phyloP scores from a whole-genome alignment of 306 rosid genomes.

The Medicago truncatula region MtrunA17r5.0-ANR NC_053049.1:1266501-1267000 shows the following conservation, averaged over 20 bases:
- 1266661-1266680: constrained; percentile 16
- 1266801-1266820: constrained; percentile 43
- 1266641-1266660: not conserved
- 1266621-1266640: not conserved
- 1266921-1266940: not conserved
- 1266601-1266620: not conserved
- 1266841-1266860: constrained; percentile 14
- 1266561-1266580: constrained; percentile 51
- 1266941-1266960: not conserved
- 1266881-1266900: not conserved
- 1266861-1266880: not conserved
- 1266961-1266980: not conserved
- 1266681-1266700: constrained; percentile 74
- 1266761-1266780: constrained; percentile 37
- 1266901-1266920: not conserved
- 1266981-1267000: constrained; percentile 1
- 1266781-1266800: not conserved
- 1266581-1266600: constrained; percentile 6
- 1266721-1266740: constrained; percentile 78
- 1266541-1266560: constrained; percentile 12
- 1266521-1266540: not conserved
- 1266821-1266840: constrained; percentile 41
- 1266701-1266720: constrained; percentile 74
- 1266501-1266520: not conserved
- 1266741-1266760: constrained; percentile 83